Evolutionary conservation across 345 rosid genomes (phyloP).

Genomic region (Turritis glabra): DNA sequence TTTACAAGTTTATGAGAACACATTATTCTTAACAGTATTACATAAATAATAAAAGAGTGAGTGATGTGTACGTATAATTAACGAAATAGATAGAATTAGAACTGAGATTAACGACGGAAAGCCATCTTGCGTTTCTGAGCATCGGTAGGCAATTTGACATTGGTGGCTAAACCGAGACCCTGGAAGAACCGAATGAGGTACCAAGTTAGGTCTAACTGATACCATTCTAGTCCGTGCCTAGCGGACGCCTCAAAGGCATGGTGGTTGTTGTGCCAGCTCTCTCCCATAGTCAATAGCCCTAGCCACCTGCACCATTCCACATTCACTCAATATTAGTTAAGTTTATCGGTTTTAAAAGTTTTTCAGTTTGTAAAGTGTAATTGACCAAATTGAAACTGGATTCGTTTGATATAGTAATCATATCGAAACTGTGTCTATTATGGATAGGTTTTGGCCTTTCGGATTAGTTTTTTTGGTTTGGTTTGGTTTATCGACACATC

Average conservation of each 20-base stretch:
- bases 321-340: neutral
- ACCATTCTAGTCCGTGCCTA: slow-evolving; percentile 85
- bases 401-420: neutral
- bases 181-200: slow-evolving; percentile 58
- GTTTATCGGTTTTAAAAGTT: neutral
- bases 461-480: neutral
- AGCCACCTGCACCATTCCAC: slow-evolving; percentile 61
- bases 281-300: slow-evolving; percentile 74
- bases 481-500: neutral
- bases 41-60: neutral
- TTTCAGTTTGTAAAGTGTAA: neutral
- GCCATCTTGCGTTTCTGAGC: slow-evolving; percentile 60
- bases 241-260: slow-evolving; percentile 84
- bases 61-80: neutral
- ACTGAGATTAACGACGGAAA: slow-evolving; percentile 17
- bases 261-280: slow-evolving; percentile 94
- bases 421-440: neutral
- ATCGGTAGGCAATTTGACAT: slow-evolving; percentile 71
- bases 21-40: neutral
- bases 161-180: slow-evolving; percentile 66
- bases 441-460: neutral
- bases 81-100: neutral
- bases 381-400: neutral
- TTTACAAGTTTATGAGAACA: slow-evolving; percentile 5
- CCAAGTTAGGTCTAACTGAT: slow-evolving; percentile 86